These are phyloP conservation scores for Rhinocladiella similis DNA, from an alignment of 2,329 filamentous ascomycete species.

Conservation along the genomic window DNA sequence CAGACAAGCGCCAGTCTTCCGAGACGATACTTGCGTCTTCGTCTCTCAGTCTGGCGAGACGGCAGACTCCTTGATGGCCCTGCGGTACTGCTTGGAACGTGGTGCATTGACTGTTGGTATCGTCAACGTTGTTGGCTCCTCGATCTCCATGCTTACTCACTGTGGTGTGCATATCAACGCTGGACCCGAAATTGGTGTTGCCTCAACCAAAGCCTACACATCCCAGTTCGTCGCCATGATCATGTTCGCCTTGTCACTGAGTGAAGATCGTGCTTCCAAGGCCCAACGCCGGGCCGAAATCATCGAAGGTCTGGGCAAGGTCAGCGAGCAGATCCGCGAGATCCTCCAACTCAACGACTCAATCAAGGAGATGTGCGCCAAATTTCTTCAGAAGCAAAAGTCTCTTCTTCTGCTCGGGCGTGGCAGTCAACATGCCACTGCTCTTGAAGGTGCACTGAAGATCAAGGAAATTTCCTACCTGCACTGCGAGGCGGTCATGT, in stretches of 20 bases:
- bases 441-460: constrained; percentile 93
- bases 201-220: constrained; percentile 98
- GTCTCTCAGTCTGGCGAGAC: constrained; percentile 99
- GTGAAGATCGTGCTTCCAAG: constrained; percentile 96
- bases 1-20: constrained; percentile 94
- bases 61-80: constrained; percentile 93
- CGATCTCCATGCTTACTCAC: constrained; percentile 97
- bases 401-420: constrained; percentile 88
- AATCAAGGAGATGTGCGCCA: constrained; percentile 91
- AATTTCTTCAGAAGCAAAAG: constrained; percentile 96
- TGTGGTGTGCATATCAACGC: constrained; percentile 99
- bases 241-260: constrained; percentile 96
- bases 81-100: constrained; percentile 96
- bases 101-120: constrained; percentile 96
- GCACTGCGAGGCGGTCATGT: constrained; percentile 99
- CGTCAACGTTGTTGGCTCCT: constrained; percentile 97
- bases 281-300: constrained; percentile 88
- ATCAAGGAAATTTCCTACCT: constrained; percentile 99
- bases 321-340: constrained; percentile 88
- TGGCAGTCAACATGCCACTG: constrained; percentile 95
- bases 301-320: constrained; percentile 84
- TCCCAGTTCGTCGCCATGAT: constrained; percentile 99
- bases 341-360: constrained; percentile 87
- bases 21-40: constrained; percentile 98
- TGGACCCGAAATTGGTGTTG: constrained; percentile 96